Conservation (phyloP, 2,329 filamentous ascomycete species). For the Orbilia brochopaga region DNA sequence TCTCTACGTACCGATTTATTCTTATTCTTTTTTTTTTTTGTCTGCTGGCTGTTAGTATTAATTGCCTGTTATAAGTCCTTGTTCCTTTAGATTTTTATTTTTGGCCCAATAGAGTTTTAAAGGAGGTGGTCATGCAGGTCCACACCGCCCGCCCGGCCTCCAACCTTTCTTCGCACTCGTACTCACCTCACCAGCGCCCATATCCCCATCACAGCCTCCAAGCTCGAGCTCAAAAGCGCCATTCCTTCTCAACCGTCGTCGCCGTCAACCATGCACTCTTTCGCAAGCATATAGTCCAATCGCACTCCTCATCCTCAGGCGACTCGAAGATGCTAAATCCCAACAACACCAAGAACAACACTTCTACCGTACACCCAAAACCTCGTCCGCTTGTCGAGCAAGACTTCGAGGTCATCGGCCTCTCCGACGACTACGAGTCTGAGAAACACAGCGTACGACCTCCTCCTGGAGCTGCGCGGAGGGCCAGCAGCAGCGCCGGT, state of each 20-base stretch:
- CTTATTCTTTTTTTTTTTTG: slow-evolving; percentile 8
- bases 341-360: slow-evolving; percentile 44
- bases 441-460: slow-evolving; percentile 21
- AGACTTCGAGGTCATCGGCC: slow-evolving; percentile 47
- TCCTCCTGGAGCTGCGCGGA: slow-evolving; percentile 44
- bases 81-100: slow-evolving; percentile 4
- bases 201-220: slow-evolving; percentile 15
- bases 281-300: slow-evolving; percentile 47
- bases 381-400: slow-evolving; percentile 48
- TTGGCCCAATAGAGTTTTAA: slow-evolving; percentile 8
- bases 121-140: slow-evolving; percentile 38
- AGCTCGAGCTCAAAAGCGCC: slow-evolving; percentile 28
- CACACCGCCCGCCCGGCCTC: slow-evolving; percentile 45
- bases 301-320: slow-evolving; percentile 8
- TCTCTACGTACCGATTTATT: neutral
- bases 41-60: neutral
- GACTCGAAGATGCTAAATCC: slow-evolving; percentile 31
- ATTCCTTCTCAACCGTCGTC: slow-evolving; percentile 20
- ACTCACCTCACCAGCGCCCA: slow-evolving; percentile 22
- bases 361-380: slow-evolving; percentile 18
- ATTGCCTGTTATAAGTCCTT: neutral
- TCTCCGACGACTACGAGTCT: slow-evolving; percentile 39
- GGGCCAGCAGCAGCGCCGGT: slow-evolving; percentile 20
- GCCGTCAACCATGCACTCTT: slow-evolving; percentile 39
- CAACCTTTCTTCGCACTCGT: slow-evolving; percentile 29